Conservation (phyloP, 2,329 filamentous ascomycete genomes). For the Paraconiothyrium sp. region DNA sequence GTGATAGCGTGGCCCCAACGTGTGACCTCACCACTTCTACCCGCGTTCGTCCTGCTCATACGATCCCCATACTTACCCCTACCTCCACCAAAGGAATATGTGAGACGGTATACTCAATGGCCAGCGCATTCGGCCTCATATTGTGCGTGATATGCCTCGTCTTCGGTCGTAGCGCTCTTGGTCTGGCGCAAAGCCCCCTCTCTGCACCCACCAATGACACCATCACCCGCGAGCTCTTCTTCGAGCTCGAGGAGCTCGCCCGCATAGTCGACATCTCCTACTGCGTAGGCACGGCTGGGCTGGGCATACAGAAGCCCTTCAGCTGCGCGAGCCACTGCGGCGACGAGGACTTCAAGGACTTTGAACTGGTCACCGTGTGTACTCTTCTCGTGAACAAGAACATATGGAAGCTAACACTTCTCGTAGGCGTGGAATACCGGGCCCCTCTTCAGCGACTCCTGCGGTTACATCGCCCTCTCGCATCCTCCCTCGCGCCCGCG, state of each 20-base stretch:
- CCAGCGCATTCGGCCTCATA: slow-evolving; percentile 30
- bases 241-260: slow-evolving; percentile 85
- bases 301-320: slow-evolving; percentile 87
- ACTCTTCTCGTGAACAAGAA: not conserved
- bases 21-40: slow-evolving; percentile 32
- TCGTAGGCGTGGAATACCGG: slow-evolving; percentile 86
- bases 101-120: slow-evolving; percentile 32
- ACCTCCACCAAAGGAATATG: slow-evolving; percentile 35
- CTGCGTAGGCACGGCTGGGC: slow-evolving; percentile 85
- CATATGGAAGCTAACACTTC: slow-evolving; percentile 13
- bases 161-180: slow-evolving; percentile 20
- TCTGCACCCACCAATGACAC: slow-evolving; percentile 40
- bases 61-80: slow-evolving; percentile 11
- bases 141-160: slow-evolving; percentile 28
- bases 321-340: slow-evolving; percentile 82
- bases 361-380: slow-evolving; percentile 74
- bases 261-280: slow-evolving; percentile 94
- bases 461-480: slow-evolving; percentile 92
- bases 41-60: slow-evolving; percentile 3
- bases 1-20: slow-evolving; percentile 10
- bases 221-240: slow-evolving; percentile 74
- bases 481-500: slow-evolving; percentile 67
- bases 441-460: slow-evolving; percentile 84
- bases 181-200: slow-evolving; percentile 37
- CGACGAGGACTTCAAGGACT: slow-evolving; percentile 80